phyloP scores from a whole-genome alignment of 805 yeast genomes.

The Pichia cephalocereana region DNA sequence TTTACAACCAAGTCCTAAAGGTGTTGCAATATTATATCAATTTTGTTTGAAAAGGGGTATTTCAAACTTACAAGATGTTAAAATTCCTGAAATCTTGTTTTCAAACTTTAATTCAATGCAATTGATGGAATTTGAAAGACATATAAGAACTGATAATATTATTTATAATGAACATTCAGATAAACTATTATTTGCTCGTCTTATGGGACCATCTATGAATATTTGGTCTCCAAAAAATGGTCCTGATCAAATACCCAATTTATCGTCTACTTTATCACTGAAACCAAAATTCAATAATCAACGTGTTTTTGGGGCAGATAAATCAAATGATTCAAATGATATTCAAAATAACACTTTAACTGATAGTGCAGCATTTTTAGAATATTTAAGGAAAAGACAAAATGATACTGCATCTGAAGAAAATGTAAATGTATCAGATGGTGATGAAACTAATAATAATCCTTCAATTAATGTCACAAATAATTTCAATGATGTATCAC shows the following conservation, averaged over 20 bases:
- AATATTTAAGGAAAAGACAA: constrained; percentile 17
- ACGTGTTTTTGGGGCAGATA: neutral
- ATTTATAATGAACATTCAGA: constrained; percentile 55
- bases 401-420: constrained; percentile 5
- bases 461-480: neutral
- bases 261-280: constrained; percentile 8
- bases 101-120: constrained; percentile 66
- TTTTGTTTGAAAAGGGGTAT: constrained; percentile 50
- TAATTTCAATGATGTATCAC: constrained; percentile 30
- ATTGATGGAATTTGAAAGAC: constrained; percentile 59
- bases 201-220: constrained; percentile 63
- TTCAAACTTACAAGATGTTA: constrained; percentile 16
- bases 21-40: constrained; percentile 57
- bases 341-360: constrained; percentile 1
- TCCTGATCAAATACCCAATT: constrained; percentile 39
- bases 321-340: neutral
- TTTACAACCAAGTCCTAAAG: constrained; percentile 88
- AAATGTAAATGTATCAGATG: neutral
- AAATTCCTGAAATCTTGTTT: constrained; percentile 26
- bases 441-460: neutral
- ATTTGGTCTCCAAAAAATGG: constrained; percentile 52
- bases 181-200: constrained; percentile 46
- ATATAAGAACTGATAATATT: constrained; percentile 45
- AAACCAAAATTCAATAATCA: neutral
- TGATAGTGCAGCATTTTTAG: constrained; percentile 14